Conservation (phyloP, 1,284 basidiomycete genomes). For the Apiotrichum gracile region DNA sequence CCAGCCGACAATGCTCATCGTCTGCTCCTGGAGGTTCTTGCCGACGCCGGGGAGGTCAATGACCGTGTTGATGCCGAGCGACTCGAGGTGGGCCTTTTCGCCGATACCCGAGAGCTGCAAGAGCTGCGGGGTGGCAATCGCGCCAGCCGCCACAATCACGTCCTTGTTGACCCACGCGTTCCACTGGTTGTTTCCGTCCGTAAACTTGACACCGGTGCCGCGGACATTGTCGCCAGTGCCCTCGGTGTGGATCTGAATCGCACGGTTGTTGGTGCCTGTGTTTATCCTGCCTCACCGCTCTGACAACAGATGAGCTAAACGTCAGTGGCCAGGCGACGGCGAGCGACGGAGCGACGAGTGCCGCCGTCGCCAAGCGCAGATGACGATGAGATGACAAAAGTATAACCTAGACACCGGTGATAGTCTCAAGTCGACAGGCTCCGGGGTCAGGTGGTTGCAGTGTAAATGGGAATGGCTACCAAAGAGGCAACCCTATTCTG, state of each 20-base stretch:
- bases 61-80: conserved; percentile 51
- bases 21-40: conserved; percentile 66
- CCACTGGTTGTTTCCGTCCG: conserved; percentile 35
- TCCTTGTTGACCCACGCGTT: conserved; percentile 52
- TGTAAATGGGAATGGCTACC: too few relatives aligned
- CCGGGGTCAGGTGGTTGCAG: too few relatives aligned
- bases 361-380: too few relatives aligned
- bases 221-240: conserved; percentile 47
- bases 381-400: too few relatives aligned
- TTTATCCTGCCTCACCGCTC: too few relatives aligned
- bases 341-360: too few relatives aligned
- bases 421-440: too few relatives aligned
- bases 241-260: conserved; percentile 55
- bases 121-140: conserved; percentile 60
- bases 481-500: too few relatives aligned
- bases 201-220: conserved; percentile 58
- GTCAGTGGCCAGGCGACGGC: too few relatives aligned
- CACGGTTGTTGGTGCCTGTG: conserved; percentile 53
- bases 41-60: conserved; percentile 62
- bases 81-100: conserved; percentile 54
- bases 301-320: too few relatives aligned
- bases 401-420: too few relatives aligned
- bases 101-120: conserved; percentile 68
- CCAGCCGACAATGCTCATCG: conserved; percentile 30
- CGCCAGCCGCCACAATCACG: conserved; percentile 54